Percentiles rank a stretch among this genome's conserved stretches.
Evolutionary conservation across 2,329 filamentous ascomycete species (phyloP).

Genomic region (Pestalotiopsis sp.): DNA sequence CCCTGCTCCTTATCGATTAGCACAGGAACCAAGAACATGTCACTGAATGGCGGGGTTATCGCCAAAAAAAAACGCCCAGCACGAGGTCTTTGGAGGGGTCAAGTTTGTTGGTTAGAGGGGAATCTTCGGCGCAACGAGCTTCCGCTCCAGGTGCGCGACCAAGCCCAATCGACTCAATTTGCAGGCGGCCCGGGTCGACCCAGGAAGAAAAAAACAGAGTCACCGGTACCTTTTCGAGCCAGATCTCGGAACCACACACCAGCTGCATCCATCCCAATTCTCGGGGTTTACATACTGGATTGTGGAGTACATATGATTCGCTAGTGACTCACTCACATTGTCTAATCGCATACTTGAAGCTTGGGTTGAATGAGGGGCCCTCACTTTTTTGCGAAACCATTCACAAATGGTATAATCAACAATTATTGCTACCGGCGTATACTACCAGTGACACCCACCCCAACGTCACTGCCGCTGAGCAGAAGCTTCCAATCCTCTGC

Average conservation of each 20-base stretch:
- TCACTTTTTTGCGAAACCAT: slow-evolving; percentile 12
- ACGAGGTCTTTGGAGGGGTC: not conserved
- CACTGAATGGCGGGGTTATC: not conserved
- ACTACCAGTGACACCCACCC: not conserved
- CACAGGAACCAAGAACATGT: not conserved
- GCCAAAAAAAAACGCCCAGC: not conserved
- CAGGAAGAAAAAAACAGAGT: not conserved
- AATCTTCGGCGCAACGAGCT: slow-evolving; percentile 6
- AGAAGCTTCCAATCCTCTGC: not conserved
- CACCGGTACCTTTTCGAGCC: not conserved
- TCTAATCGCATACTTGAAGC: slow-evolving; percentile 4
- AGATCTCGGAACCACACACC: not conserved
- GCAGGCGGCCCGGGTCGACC: not conserved
- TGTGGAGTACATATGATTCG: not conserved
- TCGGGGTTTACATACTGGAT: not conserved
- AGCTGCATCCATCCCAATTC: not conserved
- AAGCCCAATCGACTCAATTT: slow-evolving; percentile 3
- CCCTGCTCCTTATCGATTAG: slow-evolving; percentile 6
- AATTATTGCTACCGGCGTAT: slow-evolving; percentile 1
- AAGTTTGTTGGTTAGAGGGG: slow-evolving; percentile 1
- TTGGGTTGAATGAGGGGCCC: slow-evolving; percentile 14
- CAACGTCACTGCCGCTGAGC: not conserved
- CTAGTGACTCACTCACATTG: slow-evolving; percentile 11
- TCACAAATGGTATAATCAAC: slow-evolving; percentile 14
- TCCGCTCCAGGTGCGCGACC: not conserved